Conservation (phyloP, 2,329 filamentous ascomycete species). For the Alternaria gansuensis region DNA sequence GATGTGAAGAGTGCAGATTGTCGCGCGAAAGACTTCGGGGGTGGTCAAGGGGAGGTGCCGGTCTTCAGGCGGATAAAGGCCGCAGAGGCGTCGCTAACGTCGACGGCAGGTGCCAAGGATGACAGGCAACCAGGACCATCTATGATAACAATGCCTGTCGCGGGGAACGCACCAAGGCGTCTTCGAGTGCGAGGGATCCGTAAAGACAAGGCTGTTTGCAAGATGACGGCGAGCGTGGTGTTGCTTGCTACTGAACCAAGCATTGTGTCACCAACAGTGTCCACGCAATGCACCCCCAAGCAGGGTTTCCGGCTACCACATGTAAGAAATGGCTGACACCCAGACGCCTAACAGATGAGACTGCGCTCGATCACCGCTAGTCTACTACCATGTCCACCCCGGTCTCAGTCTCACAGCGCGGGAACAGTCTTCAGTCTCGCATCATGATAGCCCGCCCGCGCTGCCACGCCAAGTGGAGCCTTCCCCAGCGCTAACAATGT, state of each 20-base stretch:
- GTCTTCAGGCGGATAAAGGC: slow-evolving; percentile 21
- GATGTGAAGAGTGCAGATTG: slow-evolving; percentile 26
- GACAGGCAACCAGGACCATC: slow-evolving; percentile 8
- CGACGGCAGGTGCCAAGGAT: slow-evolving; percentile 16
- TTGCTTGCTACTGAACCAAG: slow-evolving; percentile 4
- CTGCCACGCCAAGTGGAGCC: slow-evolving; percentile 18
- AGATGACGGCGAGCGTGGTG: neutral
- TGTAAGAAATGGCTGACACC: slow-evolving; percentile 2
- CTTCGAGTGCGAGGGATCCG: neutral
- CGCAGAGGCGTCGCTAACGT: slow-evolving; percentile 16
- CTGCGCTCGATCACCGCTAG: neutral
- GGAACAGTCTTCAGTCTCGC: neutral
- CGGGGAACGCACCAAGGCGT: neutral
- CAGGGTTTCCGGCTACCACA: slow-evolving; percentile 12
- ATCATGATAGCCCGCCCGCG: neutral
- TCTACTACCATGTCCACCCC: neutral
- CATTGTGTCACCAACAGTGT: slow-evolving; percentile 8
- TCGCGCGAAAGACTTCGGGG: slow-evolving; percentile 16
- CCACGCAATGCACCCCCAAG: slow-evolving; percentile 9
- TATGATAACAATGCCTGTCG: slow-evolving; percentile 3
- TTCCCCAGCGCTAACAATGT: slow-evolving; percentile 31
- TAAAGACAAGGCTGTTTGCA: neutral
- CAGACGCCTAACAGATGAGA: slow-evolving; percentile 10
- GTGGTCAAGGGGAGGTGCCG: slow-evolving; percentile 6
- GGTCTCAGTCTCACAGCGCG: neutral